phyloP scores from a whole-genome alignment of 352 stramenopile genomes.

The Phytophthora cryptogea region DNA sequence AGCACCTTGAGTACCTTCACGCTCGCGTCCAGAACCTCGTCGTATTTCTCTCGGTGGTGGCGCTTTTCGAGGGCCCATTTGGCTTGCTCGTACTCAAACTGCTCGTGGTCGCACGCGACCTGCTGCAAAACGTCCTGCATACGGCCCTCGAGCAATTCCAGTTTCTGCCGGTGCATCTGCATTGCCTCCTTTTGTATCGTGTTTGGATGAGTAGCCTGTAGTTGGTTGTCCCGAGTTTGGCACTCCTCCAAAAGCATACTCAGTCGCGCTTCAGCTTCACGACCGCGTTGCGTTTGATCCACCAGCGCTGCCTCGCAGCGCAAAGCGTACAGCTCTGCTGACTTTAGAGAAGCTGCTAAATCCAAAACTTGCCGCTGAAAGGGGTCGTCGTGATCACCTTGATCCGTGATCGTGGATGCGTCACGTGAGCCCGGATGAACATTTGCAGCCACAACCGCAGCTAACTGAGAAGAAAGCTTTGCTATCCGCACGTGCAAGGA shows the following conservation, averaged over 20 bases:
- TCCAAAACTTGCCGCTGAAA: conserved; percentile 30
- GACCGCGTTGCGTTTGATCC: conserved; percentile 32
- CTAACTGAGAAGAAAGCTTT: conserved; percentile 12
- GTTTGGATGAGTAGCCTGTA: not conserved
- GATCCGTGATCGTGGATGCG: conserved; percentile 6
- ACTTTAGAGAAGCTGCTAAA: conserved; percentile 41
- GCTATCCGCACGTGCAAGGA: conserved; percentile 12
- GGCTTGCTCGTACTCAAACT: conserved; percentile 64
- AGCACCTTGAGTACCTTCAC: conserved; percentile 73
- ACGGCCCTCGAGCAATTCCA: conserved; percentile 50
- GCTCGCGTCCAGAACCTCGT: conserved; percentile 63
- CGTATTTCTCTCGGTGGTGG: conserved; percentile 47
- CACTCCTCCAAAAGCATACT: conserved; percentile 54
- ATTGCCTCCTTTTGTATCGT: conserved; percentile 15
- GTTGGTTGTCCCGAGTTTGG: not conserved
- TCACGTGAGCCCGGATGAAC: not conserved
- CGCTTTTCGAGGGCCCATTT: conserved; percentile 67
- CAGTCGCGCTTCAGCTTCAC: conserved; percentile 37
- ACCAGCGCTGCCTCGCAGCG: conserved; percentile 44
- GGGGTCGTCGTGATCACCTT: conserved; percentile 4
- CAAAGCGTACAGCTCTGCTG: conserved; percentile 42
- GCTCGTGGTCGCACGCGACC: conserved; percentile 63
- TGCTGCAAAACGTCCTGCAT: conserved; percentile 59
- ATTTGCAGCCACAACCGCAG: not conserved
- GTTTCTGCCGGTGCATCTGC: conserved; percentile 46